Evolutionary conservation across 2,329 filamentous ascomycete genomes (phyloP).

Genomic region (Aspergillus intermedius): DNA sequence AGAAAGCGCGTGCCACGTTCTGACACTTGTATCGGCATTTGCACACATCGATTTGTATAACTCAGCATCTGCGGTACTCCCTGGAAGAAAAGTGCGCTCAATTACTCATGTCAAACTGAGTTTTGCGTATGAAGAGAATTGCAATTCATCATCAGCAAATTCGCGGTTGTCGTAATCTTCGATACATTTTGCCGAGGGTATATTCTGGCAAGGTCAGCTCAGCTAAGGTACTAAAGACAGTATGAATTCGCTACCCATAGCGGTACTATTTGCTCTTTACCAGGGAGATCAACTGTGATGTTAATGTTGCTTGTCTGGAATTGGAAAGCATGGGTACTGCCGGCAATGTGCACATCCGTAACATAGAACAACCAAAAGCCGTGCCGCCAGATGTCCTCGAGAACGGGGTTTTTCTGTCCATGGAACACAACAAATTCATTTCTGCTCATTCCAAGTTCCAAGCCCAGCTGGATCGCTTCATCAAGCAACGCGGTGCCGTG

Average conservation of each 20-base stretch:
- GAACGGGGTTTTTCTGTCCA: constrained; percentile 3
- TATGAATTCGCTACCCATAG: constrained; percentile 9
- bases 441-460: constrained; percentile 9
- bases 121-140: constrained; percentile 26
- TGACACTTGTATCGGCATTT: constrained; percentile 27
- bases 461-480: constrained; percentile 5
- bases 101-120: constrained; percentile 18
- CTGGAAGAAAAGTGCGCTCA: constrained; percentile 17
- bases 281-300: constrained; percentile 20
- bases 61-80: constrained; percentile 4
- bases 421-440: not conserved
- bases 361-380: constrained; percentile 47
- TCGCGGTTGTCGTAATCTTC: constrained; percentile 26
- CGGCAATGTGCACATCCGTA: constrained; percentile 73
- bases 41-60: constrained; percentile 14
- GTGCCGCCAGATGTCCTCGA: constrained; percentile 40
- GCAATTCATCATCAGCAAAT: constrained; percentile 15
- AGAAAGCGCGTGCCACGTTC: constrained; percentile 34
- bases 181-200: constrained; percentile 19
- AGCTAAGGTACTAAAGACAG: not conserved
- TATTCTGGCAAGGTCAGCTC: constrained; percentile 11
- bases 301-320: constrained; percentile 16
- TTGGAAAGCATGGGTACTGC: constrained; percentile 34
- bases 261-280: constrained; percentile 22
- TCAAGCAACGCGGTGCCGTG: constrained; percentile 6